Percentiles rank a stretch among this genome's conserved stretches.
These are phyloP conservation scores for Phytopythium boreale DNA, from an alignment of 352 stramenopile genomes.

Conservation along the genomic window DNA sequence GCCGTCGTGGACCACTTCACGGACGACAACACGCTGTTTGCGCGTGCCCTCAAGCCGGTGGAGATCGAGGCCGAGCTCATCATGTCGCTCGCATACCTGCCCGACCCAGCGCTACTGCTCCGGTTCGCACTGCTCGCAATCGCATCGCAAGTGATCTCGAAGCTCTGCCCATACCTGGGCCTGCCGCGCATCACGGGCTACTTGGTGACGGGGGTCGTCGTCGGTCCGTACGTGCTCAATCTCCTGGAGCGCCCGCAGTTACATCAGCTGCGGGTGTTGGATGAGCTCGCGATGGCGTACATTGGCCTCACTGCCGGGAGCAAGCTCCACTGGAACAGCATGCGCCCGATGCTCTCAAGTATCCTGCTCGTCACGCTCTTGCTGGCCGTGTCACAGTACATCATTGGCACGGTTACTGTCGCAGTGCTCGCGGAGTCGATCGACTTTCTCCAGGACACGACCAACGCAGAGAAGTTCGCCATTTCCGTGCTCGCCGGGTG, in stretches of 20 bases:
- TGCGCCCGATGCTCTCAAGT: conserved; percentile 59
- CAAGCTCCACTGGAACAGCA: conserved; percentile 63
- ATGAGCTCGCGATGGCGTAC: conserved; percentile 65
- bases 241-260: conserved; percentile 44
- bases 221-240: conserved; percentile 63
- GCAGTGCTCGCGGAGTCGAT: conserved; percentile 54
- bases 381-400: conserved; percentile 57
- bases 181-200: conserved; percentile 67
- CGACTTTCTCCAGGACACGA: conserved; percentile 61
- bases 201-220: conserved; percentile 57
- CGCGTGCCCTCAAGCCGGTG: conserved; percentile 57
- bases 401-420: conserved; percentile 62
- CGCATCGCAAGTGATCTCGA: conserved; percentile 56
- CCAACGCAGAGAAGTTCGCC: conserved; percentile 50
- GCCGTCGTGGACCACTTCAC: conserved; percentile 56
- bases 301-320: conserved; percentile 59
- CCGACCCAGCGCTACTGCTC: conserved; percentile 43
- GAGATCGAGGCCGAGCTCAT: conserved; percentile 46
- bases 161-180: conserved; percentile 53
- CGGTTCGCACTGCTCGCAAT: conserved; percentile 61
- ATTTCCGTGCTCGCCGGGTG: conserved; percentile 61
- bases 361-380: conserved; percentile 50
- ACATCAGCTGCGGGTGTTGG: conserved; percentile 48
- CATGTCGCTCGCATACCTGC: conserved; percentile 52
- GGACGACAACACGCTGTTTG: conserved; percentile 61